These are phyloP conservation scores for Cymbopogon citratus DNA, from an alignment of 176 grass and related monocot genomes.

Conservation along the genomic window DNA sequence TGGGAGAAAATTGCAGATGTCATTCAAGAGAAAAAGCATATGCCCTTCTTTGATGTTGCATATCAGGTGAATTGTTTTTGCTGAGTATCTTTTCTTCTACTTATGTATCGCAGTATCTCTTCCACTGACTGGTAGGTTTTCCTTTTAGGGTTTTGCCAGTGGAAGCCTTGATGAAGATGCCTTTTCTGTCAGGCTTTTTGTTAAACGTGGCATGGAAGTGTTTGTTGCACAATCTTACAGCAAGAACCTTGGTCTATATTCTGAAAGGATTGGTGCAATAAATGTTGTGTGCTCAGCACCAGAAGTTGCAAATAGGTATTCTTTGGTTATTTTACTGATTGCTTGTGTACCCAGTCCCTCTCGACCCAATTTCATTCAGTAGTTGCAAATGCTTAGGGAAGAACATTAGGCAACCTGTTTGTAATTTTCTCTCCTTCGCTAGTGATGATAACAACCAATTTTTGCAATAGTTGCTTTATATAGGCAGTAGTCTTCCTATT, in stretches of 20 bases:
- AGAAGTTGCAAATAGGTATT: conserved; percentile 67
- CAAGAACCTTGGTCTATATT: conserved; percentile 92
- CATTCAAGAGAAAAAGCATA: conserved; percentile 87
- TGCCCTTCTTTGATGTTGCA: conserved; percentile 98
- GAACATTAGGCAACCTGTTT: not conserved
- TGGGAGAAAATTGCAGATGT: conserved; percentile 83
- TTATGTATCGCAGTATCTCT: conserved; percentile 1
- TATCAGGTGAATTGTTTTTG: conserved; percentile 64
- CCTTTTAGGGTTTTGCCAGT: conserved; percentile 82
- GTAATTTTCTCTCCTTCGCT: not conserved
- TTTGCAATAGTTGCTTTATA: not conserved
- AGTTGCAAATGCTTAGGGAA: not conserved
- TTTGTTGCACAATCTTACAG: conserved; percentile 96
- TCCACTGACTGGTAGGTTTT: conserved; percentile 22
- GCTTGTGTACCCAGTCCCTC: not conserved
- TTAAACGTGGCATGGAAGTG: conserved; percentile 79
- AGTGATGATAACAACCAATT: not conserved
- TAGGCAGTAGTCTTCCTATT: not conserved
- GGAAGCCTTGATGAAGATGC: conserved; percentile 98
- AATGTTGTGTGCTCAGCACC: conserved; percentile 83
- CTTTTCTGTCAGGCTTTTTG: conserved; percentile 85
- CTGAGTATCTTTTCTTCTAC: not conserved
- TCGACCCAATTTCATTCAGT: not conserved
- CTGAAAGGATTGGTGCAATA: conserved; percentile 94
- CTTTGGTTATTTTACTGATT: conserved; percentile 8